These are phyloP conservation scores for Gossypium sturtianum DNA, from an alignment of 345 rosid species.

Conservation along the genomic window DNA sequence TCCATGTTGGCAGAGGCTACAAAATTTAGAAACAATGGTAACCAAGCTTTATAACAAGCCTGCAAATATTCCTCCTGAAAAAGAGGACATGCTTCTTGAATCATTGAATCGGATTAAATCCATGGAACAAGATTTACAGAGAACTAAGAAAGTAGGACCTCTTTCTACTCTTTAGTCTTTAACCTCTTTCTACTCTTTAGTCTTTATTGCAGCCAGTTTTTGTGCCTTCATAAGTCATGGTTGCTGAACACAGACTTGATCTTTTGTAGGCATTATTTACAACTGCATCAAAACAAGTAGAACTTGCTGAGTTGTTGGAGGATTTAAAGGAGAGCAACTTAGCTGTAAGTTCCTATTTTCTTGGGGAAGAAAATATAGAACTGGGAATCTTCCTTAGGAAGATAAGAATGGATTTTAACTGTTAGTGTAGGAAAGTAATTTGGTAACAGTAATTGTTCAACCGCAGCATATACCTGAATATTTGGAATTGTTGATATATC, in stretches of 20 bases:
- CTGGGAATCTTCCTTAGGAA: background rate
- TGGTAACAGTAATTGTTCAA: background rate
- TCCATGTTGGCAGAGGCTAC: constrained; percentile 89
- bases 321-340: constrained; percentile 44
- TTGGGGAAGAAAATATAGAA: background rate
- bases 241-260: constrained; percentile 8
- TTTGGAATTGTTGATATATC: background rate
- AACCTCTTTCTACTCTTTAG: background rate
- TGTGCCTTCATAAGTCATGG: background rate
- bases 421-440: background rate
- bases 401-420: constrained; percentile 1
- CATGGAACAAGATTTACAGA: constrained; percentile 83
- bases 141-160: constrained; percentile 65
- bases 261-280: constrained; percentile 66
- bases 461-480: background rate
- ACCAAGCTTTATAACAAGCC: constrained; percentile 59
- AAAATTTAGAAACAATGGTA: constrained; percentile 62
- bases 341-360: constrained; percentile 38
- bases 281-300: constrained; percentile 85
- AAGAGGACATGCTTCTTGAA: constrained; percentile 78
- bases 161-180: background rate
- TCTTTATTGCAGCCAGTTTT: background rate
- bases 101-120: constrained; percentile 72
- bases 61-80: constrained; percentile 73
- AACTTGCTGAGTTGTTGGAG: constrained; percentile 83